Base-by-base conservation (phyloP, 495 filamentous ascomycete species). In the Beverwykella pulmonaria region DNA sequence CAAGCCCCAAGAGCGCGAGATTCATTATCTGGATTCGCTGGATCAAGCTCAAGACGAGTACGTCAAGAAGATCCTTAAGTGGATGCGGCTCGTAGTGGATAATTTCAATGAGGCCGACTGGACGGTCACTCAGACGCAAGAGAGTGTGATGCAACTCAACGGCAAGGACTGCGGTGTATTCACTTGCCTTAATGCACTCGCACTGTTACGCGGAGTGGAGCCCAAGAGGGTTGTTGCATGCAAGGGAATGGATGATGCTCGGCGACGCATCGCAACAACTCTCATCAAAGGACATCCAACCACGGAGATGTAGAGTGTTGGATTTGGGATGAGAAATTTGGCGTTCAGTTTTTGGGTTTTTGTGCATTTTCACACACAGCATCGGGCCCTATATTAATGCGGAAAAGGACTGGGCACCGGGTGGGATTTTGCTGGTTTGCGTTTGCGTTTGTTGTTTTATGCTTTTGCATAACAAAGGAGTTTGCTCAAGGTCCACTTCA, bases 141-240 rank as follows among this genome's bases (percentile, higher is more conserved):
- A 75, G 5, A 73, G 72, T 26, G 85, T 87, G 0, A 73, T 69
- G 8, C 92, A 96, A 67, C 78, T 78, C 52, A 95, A 95, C 69
- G 82, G 82, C 0, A 86, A 78, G 62, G 92, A 96, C 72, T 96
- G 92, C 63, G 92, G 92, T 6, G 88, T 92, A 2, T 95, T 93
- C 70, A 66, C 69, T 9, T 69, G 61, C 34, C 56, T 75, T 25
- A 78, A 78, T 59, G 73, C 53, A 8, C 53, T 76, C 14, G 71
- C 70, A 1, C 41, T 63, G 26, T 61, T 73, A 10, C 69, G 67
- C 29, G 73, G 64, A 3, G n/a, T 27, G 19, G 52, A 53, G 1
- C 71, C 55, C 17, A 59, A 62, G 1, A 47, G 54, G 5, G 70
- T 55, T 14, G 39, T 72, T 1, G 12, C 17, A 29, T 55, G 14